Percentiles rank a stretch among this genome's conserved stretches.
Conservation (phyloP, 2,329 filamentous ascomycete species). For the Diaporthe sp. region DNA sequence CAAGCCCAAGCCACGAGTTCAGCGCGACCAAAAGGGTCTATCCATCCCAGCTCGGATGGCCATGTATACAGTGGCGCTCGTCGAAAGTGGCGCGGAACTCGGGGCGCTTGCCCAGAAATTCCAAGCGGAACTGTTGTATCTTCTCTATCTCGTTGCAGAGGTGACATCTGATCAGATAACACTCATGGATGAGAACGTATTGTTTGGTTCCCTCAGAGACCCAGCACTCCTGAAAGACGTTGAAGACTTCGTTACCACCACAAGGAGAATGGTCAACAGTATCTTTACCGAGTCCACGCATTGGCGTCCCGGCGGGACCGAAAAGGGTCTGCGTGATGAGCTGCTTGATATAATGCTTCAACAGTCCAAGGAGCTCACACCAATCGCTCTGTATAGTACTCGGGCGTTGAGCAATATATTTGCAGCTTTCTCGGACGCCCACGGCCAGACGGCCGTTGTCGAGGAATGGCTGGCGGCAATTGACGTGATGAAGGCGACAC, state of each 20-base stretch:
- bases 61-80: constrained; percentile 73
- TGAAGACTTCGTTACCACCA: constrained; percentile 57
- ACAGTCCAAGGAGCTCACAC: constrained; percentile 55
- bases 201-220: constrained; percentile 60
- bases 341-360: constrained; percentile 60
- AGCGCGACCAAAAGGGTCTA: constrained; percentile 76
- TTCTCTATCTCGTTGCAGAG: constrained; percentile 63
- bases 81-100: constrained; percentile 58
- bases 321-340: constrained; percentile 51
- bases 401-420: constrained; percentile 65
- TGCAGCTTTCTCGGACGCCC: constrained; percentile 58
- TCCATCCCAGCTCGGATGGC: constrained; percentile 82
- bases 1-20: constrained; percentile 39
- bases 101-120: constrained; percentile 54
- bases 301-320: constrained; percentile 52
- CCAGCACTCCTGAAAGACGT: constrained; percentile 53
- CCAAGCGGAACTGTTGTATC: constrained; percentile 64
- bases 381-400: constrained; percentile 64
- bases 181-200: constrained; percentile 54
- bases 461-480: constrained; percentile 62
- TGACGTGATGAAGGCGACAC: constrained; percentile 60
- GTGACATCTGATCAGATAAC: constrained; percentile 68
- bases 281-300: constrained; percentile 49
- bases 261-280: constrained; percentile 52
- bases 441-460: constrained; percentile 58